A percentile compares a stretch with the other conserved stretches of the same genome.
These are phyloP conservation scores for Candida quercuum DNA, from an alignment of 805 yeast species.

Conservation along the genomic window DNA sequence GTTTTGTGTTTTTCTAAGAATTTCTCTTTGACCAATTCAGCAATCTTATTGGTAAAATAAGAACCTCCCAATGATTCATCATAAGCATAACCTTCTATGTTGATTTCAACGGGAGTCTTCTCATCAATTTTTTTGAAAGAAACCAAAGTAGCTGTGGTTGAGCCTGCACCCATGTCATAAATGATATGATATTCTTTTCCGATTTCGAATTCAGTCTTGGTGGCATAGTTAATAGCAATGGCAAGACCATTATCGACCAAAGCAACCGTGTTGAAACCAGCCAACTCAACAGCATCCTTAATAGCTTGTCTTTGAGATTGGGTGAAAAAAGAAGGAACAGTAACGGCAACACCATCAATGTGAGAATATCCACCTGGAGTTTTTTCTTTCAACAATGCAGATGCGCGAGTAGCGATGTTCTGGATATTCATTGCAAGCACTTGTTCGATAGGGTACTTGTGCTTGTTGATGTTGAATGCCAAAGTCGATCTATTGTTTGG, in stretches of 20 bases:
- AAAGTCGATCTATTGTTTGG: conserved; percentile 47
- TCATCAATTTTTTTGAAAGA: conserved; percentile 46
- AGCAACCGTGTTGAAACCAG: conserved; percentile 59
- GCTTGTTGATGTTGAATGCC: conserved; percentile 46
- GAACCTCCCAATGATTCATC: conserved; percentile 75
- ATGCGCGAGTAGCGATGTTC: conserved; percentile 62
- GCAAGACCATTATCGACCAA: conserved; percentile 91
- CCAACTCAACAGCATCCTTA: conserved; percentile 64
- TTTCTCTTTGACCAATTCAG: conserved; percentile 52
- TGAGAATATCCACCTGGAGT: conserved; percentile 42
- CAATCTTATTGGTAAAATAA: conserved; percentile 58
- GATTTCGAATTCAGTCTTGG: conserved; percentile 41
- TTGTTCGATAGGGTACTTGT: conserved; percentile 64
- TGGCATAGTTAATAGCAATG: conserved; percentile 76
- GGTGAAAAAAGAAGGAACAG: conserved; percentile 70
- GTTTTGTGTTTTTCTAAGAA: conserved; percentile 44
- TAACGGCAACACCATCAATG: conserved; percentile 62
- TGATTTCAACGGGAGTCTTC: conserved; percentile 40
- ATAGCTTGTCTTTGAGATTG: conserved; percentile 66
- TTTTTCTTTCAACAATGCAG: conserved; percentile 48
- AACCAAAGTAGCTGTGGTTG: conserved; percentile 82
- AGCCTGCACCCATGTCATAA: conserved; percentile 91
- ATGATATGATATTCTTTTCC: conserved; percentile 60
- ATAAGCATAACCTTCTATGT: conserved; percentile 67
- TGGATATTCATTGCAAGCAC: conserved; percentile 75